A percentile compares a stretch with the other conserved stretches of the same genome.
Conservation (phyloP, 352 stramenopile species). For the Globisporangium okanoganense region DNA sequence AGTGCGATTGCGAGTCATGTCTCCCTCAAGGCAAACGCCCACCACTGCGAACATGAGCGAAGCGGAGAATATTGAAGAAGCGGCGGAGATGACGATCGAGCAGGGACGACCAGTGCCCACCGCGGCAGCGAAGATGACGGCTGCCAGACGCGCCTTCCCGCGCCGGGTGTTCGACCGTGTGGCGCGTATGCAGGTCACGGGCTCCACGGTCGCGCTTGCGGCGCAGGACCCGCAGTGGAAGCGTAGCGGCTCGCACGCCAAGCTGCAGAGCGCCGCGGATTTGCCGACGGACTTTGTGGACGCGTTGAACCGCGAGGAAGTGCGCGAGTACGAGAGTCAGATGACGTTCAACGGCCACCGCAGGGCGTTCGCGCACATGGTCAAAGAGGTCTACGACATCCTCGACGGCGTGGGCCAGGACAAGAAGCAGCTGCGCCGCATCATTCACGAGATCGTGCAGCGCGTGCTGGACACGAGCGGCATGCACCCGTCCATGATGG, state of each 20-base stretch:
- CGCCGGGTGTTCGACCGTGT: constrained; percentile 48
- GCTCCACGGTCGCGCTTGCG: constrained; percentile 18
- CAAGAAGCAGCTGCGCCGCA: constrained; percentile 48
- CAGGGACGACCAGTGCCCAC: constrained; percentile 6
- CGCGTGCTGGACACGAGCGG: constrained; percentile 64
- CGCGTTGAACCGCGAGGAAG: constrained; percentile 40
- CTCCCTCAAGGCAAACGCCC: neutral
- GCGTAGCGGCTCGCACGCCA: constrained; percentile 25
- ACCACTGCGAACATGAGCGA: neutral
- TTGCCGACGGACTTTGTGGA: constrained; percentile 43
- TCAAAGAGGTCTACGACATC: constrained; percentile 71
- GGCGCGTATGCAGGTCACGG: constrained; percentile 60
- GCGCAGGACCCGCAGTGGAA: constrained; percentile 29
- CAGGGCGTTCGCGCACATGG: constrained; percentile 41
- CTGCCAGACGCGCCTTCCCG: constrained; percentile 6
- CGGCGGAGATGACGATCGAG: neutral
- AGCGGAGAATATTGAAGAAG: neutral
- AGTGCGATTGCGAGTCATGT: neutral
- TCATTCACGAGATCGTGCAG: constrained; percentile 74
- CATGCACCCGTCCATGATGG: constrained; percentile 26
- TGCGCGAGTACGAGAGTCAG: constrained; percentile 39
- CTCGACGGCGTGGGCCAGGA: constrained; percentile 40
- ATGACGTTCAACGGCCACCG: constrained; percentile 43
- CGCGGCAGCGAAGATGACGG: too few relatives aligned
- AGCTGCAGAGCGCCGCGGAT: constrained; percentile 54